Base-by-base conservation (phyloP, 345 rosid species). In the Melastoma malabathricum region DNA sequence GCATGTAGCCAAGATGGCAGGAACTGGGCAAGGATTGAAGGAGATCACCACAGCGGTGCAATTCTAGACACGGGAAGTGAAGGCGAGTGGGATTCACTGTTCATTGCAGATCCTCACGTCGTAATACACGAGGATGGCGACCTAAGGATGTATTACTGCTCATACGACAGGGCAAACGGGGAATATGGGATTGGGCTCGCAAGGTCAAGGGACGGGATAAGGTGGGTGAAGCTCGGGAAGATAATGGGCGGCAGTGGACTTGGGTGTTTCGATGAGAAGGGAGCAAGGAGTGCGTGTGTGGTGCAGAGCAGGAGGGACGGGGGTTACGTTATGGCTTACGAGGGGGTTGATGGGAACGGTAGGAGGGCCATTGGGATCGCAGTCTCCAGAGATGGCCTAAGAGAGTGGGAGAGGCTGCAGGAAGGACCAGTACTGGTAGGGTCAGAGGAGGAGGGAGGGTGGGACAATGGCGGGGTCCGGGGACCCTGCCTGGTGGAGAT, bases 1-100 rank as follows among this genome's bases (percentile, higher is more conserved):
- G 93, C 87, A 18, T 83, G 79, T 22, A 89, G 95, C 62, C 95
- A 85, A 55, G 93, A 89, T 56, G 95, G 87, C 54, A 74, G 85
- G 59, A 74, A 85, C 48, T 89, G 95, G 97, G 95, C 89, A 41
- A 83, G 87, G 66, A 83, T 89, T 56, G 93, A 89, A 73, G 89
- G 97, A 41, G 89, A 83, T 49, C 84, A 85, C 63, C 87, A 83
- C 47, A 81, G 87, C 53, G 89, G 86, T 23, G 87, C 89, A 12
- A 52, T 89, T 66, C 79, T 85, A 18, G 95, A 84, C 65, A 83
- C 81, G 19, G 97, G 97, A 29, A 47, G 68, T 17, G 82, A 71
- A 8, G 51, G 64, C 54, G 93, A 84, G n/a, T 89, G 92, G 92
- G 97, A 89, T 72, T 84, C 80, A 19, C 57, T 69, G 46, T 84